Percentiles rank a stretch among this genome's conserved stretches.
These are phyloP conservation scores for Akanthomyces dipterigenus DNA, from an alignment of 2,329 filamentous ascomycete genomes.

Conservation along the genomic window DNA sequence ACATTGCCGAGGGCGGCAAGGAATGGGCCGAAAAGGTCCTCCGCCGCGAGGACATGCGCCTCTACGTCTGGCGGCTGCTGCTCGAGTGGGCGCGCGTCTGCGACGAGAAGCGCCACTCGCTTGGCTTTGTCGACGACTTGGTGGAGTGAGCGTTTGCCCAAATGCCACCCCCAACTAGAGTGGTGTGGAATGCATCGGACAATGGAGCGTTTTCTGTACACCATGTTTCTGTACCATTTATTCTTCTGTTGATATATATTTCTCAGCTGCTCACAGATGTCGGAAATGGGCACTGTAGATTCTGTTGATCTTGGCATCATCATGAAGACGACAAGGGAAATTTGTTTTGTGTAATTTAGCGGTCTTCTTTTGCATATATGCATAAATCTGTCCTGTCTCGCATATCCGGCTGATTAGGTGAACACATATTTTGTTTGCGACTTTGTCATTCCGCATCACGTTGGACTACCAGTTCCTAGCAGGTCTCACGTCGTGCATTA, in stretches of 20 bases:
- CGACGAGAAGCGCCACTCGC: conserved; percentile 35
- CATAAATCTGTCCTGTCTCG: not conserved
- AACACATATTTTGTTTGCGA: not conserved
- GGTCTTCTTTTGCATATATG: too few species aligned
- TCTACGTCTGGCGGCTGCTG: conserved; percentile 58
- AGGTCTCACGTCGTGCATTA: not conserved
- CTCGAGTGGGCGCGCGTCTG: conserved; percentile 50
- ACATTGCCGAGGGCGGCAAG: conserved; percentile 53
- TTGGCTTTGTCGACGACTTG: conserved; percentile 40
- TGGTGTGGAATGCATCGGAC: too few species aligned
- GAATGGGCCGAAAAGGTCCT: conserved; percentile 57
- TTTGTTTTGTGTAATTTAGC: not conserved
- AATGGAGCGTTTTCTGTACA: not conserved
- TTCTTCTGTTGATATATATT: not conserved
- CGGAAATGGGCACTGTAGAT: not conserved
- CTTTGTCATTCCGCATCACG: too few species aligned
- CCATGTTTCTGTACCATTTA: not conserved
- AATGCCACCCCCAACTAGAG: too few species aligned
- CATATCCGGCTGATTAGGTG: too few species aligned
- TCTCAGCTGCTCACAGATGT: not conserved
- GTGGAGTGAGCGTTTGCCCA: too few species aligned
- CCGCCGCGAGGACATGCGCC: conserved; percentile 57
- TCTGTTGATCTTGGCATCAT: not conserved
- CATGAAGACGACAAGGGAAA: too few species aligned
- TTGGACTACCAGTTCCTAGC: too few species aligned